A percentile compares a stretch with the other conserved stretches of the same genome.
Conservation (phyloP, 2,329 filamentous ascomycete species). For the Neonectria hederae region DNA sequence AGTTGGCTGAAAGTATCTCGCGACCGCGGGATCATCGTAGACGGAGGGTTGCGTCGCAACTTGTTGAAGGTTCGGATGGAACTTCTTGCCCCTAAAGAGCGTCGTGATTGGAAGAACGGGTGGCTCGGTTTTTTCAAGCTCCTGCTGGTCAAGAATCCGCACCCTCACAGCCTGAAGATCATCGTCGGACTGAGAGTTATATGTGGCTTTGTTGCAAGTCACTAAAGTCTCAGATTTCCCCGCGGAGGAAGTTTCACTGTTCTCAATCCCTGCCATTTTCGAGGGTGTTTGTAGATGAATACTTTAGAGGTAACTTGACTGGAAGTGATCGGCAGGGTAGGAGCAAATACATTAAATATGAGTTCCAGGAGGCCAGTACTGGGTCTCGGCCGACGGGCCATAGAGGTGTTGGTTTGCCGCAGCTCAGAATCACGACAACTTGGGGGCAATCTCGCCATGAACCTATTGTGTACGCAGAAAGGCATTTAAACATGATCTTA, state of each 20-base stretch:
- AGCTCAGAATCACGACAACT: too few species aligned
- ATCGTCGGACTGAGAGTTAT: constrained; percentile 8
- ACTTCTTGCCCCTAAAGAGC: constrained; percentile 19
- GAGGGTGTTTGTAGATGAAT: too few species aligned
- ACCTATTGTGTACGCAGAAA: too few species aligned
- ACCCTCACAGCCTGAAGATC: constrained; percentile 11
- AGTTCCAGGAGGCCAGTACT: too few species aligned
- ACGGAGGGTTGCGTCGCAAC: constrained; percentile 56
- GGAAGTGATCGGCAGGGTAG: too few species aligned
- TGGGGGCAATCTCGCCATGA: too few species aligned
- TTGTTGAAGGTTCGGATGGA: constrained; percentile 11
- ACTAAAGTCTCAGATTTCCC: not conserved
- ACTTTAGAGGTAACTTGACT: too few species aligned
- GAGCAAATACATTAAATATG: too few species aligned
- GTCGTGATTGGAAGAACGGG: constrained; percentile 25
- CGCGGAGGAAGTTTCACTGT: constrained; percentile 5
- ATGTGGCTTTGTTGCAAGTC: not conserved
- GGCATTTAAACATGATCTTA: too few species aligned
- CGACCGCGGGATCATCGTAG: constrained; percentile 54
- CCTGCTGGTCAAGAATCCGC: constrained; percentile 23
- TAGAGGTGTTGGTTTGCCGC: too few species aligned
- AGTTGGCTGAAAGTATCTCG: constrained; percentile 47
- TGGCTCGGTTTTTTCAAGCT: constrained; percentile 28
- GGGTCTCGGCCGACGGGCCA: too few species aligned
- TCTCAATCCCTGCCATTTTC: not conserved